Evolutionary conservation across 2,329 filamentous ascomycete genomes (phyloP), one percentile per base, ranked within the genome.

Genomic region (Drechslerella dactyloides): DNA sequence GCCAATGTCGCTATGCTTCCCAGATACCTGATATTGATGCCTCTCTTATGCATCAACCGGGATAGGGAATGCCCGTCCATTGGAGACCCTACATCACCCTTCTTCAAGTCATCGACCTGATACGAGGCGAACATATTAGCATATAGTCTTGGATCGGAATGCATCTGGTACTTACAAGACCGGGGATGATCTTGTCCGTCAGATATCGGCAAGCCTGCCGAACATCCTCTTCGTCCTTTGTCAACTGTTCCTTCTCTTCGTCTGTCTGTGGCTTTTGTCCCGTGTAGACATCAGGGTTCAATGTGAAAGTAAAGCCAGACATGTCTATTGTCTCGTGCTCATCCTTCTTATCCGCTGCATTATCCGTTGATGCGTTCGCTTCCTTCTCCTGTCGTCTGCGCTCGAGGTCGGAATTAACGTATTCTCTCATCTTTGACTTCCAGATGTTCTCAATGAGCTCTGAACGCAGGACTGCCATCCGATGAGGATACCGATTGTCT

Each of bases 61-160:
- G 89, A 91, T 68, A 99, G 84, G 19, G 93, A 97, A 77, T 90
- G 86, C n/a, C 94, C 94, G 77, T 99, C 96, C 91, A 97, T 97
- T 11, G 94, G 94, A 83, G 97, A 97, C 77, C 93, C 94, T 75
- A 96, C 89, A 76, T 99, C 93, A 5, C 91, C 93, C 75, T 96
- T 91, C 78, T 90, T 89, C 68, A 99, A 85, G 77, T 99, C 93
- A 73, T 89, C 87, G 66, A 97, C 81, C 78, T 70, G 37, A 19
- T 11, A 13, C 13, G 21, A 48, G 13, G 5, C 17, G 2, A 21
- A 76, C 40, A 27, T 33, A 24, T 74, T 64, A 69, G 57, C 42
- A 35, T n/a, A 35, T 5, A 6, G 30, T 23, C 27, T 24, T 23
- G 7, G 7, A 21, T 10, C 17, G 19, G 17, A 5, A 4, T 2